These are phyloP conservation scores for Margaritispora aquatica DNA, from an alignment of 495 filamentous ascomycete species.

Conservation along the genomic window DNA sequence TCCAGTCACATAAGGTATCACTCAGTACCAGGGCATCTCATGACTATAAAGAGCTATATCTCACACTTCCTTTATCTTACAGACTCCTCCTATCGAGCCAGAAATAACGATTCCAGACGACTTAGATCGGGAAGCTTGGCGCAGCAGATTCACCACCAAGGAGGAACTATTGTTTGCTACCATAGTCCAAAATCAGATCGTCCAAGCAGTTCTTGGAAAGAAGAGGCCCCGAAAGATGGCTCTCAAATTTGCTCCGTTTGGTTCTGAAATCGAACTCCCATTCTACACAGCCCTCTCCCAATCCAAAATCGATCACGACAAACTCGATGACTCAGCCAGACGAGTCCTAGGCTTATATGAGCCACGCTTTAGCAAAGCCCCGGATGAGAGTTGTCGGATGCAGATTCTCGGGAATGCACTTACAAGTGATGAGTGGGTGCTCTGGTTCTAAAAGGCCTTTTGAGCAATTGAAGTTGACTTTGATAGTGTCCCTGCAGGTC, in stretches of 20 bases:
- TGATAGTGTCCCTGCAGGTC: conserved; percentile 60
- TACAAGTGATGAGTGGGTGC: conserved; percentile 71
- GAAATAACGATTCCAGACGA: not conserved
- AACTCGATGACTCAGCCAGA: conserved; percentile 86
- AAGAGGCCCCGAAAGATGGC: conserved; percentile 1
- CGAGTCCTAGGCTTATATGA: conserved; percentile 86
- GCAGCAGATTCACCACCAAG: not conserved
- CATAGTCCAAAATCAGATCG: not conserved
- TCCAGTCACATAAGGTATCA: not conserved
- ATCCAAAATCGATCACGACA: conserved; percentile 93
- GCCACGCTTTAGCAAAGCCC: conserved; percentile 59
- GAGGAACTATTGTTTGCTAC: not conserved
- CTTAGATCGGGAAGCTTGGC: not conserved
- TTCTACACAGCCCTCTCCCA: conserved; percentile 88
- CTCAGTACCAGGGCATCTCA: too few species aligned
- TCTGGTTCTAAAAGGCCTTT: not conserved
- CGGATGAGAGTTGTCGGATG: conserved; percentile 72
- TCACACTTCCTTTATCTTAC: not conserved
- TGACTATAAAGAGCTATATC: not conserved
- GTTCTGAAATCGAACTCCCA: conserved; percentile 87
- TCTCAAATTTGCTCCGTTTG: conserved; percentile 74
- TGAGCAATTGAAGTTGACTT: not conserved
- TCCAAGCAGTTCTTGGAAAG: not conserved
- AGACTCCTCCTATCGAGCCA: not conserved
- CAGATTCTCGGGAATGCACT: conserved; percentile 84